Percentiles rank a stretch among this genome's conserved stretches.
Conservation (phyloP, 2,329 filamentous ascomycete species). For the Periconia digitata region DNA sequence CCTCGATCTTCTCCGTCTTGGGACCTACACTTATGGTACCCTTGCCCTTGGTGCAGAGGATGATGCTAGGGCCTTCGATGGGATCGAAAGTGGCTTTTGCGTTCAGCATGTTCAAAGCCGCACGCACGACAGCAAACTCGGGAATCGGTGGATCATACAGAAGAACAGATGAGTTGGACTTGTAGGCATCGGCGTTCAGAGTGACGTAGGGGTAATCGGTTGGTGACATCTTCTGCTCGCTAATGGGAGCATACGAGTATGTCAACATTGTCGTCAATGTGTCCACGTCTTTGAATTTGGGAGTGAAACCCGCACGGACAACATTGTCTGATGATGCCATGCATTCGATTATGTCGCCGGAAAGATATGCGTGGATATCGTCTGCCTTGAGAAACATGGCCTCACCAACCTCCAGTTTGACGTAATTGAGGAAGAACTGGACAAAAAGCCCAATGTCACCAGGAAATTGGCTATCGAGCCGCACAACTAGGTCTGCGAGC, state of each 20-base stretch:
- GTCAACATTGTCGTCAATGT: constrained; percentile 91
- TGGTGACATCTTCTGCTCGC: constrained; percentile 90
- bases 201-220: constrained; percentile 82
- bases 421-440: constrained; percentile 95
- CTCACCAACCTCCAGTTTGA: constrained; percentile 83
- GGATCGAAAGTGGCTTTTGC: constrained; percentile 87
- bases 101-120: constrained; percentile 67
- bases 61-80: constrained; percentile 84
- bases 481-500: constrained; percentile 73
- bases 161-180: constrained; percentile 68
- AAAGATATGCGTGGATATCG: constrained; percentile 94
- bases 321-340: constrained; percentile 99
- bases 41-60: constrained; percentile 83
- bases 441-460: constrained; percentile 89
- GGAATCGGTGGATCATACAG: constrained; percentile 97
- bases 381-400: constrained; percentile 95
- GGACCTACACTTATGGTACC: constrained; percentile 85
- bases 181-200: constrained; percentile 80
- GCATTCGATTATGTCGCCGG: constrained; percentile 95
- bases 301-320: constrained; percentile 93
- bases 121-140: constrained; percentile 88
- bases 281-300: constrained; percentile 95
- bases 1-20: constrained; percentile 68
- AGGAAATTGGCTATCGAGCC: constrained; percentile 83
- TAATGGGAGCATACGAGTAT: constrained; percentile 92